These are phyloP conservation scores for Cercospora brassicicola DNA, from an alignment of 2,329 filamentous ascomycete genomes.

Conservation along the genomic window DNA sequence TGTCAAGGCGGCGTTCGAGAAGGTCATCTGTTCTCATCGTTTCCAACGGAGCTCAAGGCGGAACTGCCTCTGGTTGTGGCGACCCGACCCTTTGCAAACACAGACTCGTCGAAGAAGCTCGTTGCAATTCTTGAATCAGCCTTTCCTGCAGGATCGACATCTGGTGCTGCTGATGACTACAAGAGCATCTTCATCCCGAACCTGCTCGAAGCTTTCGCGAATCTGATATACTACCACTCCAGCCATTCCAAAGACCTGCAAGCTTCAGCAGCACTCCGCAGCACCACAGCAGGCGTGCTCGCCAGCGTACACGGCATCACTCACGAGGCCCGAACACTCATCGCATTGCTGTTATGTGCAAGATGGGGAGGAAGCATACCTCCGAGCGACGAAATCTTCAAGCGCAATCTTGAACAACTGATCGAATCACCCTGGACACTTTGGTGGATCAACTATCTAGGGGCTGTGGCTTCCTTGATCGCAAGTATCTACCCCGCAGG, in stretches of 20 bases:
- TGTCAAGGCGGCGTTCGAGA: slow-evolving; percentile 86
- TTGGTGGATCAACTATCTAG: slow-evolving; percentile 68
- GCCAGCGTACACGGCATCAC: slow-evolving; percentile 69
- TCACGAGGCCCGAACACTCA: slow-evolving; percentile 68
- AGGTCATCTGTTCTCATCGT: slow-evolving; percentile 72
- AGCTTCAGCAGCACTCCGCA: slow-evolving; percentile 69
- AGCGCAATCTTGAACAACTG: slow-evolving; percentile 54
- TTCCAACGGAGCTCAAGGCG: slow-evolving; percentile 60
- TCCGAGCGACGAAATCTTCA: slow-evolving; percentile 58
- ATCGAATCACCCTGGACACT: slow-evolving; percentile 53
- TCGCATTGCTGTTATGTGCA: slow-evolving; percentile 70
- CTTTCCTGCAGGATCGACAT: slow-evolving; percentile 43
- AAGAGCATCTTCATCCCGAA: slow-evolving; percentile 44
- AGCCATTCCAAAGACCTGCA: slow-evolving; percentile 49
- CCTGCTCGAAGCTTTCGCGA: slow-evolving; percentile 58
- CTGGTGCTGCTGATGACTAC: slow-evolving; percentile 38
- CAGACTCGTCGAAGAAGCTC: slow-evolving; percentile 50
- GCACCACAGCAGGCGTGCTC: slow-evolving; percentile 67
- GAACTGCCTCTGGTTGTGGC: slow-evolving; percentile 67
- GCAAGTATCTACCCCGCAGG: slow-evolving; percentile 64
- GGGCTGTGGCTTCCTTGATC: slow-evolving; percentile 59
- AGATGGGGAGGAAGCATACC: slow-evolving; percentile 70
- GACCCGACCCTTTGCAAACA: slow-evolving; percentile 54
- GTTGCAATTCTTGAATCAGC: slow-evolving; percentile 51
- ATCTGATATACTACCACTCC: slow-evolving; percentile 56